These are phyloP conservation scores for Geotrichum klebahnii DNA, from an alignment of 1,139 yeast species.

Conservation along the genomic window DNA sequence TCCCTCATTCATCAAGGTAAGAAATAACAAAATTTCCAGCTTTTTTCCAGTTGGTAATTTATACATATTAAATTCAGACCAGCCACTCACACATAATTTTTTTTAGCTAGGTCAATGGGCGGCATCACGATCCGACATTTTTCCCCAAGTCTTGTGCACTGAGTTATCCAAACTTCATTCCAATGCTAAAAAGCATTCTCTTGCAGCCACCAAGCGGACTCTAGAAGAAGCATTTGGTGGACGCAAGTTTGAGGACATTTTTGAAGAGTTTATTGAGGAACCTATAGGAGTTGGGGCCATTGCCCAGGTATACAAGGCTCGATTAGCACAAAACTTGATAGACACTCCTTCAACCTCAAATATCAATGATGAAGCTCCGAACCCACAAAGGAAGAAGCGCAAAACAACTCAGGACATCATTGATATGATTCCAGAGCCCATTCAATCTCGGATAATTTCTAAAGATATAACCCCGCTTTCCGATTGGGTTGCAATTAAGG, in stretches of 20 bases:
- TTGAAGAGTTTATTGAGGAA: constrained; percentile 66
- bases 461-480: constrained; percentile 39
- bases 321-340: constrained; percentile 39
- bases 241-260: constrained; percentile 63
- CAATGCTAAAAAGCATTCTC: constrained; percentile 70
- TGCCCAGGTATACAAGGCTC: constrained; percentile 88
- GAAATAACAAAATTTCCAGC: constrained; percentile 25
- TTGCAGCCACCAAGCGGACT: constrained; percentile 55
- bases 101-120: constrained; percentile 91
- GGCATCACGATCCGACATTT: constrained; percentile 94
- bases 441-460: constrained; percentile 19
- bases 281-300: constrained; percentile 97
- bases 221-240: constrained; percentile 61
- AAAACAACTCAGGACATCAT: constrained; percentile 1
- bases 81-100: neutral
- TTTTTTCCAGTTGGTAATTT: no score
- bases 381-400: neutral
- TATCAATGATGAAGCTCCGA: neutral
- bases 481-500: constrained; percentile 80
- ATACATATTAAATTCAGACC: no score
- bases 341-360: neutral
- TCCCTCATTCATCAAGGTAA: constrained; percentile 77
- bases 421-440: constrained; percentile 14
- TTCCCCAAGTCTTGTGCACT: constrained; percentile 72
- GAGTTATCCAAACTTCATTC: constrained; percentile 78